Percentiles rank a stretch among this genome's conserved stretches.
Evolutionary conservation across 441 rosid genomes (phyloP).

Genomic region (Codiaeum variegatum): DNA sequence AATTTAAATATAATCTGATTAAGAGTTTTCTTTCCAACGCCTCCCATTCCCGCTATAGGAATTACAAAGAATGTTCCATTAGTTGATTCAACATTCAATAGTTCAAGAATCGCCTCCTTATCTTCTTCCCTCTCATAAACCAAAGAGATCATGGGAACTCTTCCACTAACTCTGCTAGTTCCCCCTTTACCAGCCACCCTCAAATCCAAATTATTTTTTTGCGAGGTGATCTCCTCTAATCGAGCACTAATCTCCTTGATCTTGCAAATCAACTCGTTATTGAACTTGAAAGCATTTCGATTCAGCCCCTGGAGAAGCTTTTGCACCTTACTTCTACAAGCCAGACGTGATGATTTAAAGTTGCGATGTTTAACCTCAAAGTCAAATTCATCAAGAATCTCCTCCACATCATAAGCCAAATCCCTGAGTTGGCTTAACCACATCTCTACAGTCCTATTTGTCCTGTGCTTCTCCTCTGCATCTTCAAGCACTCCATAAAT

Average conservation of each 20-base stretch:
- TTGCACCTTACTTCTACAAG: conserved; percentile 10
- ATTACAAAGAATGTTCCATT: neutral
- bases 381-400: conserved; percentile 20
- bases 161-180: neutral
- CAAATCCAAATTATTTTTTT: neutral
- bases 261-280: neutral
- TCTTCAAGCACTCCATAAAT: conserved; percentile 21
- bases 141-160: conserved; percentile 7
- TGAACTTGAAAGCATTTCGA: neutral
- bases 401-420: conserved; percentile 26
- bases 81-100: neutral
- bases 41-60: conserved; percentile 17
- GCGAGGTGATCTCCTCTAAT: neutral
- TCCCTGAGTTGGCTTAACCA: conserved; percentile 27
- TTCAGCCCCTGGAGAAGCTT: neutral
- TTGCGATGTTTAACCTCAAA: conserved; percentile 1
- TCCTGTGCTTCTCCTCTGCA: conserved; percentile 27
- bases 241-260: neutral
- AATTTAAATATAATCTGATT: conserved; percentile 21
- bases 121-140: conserved; percentile 20
- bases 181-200: neutral
- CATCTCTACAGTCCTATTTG: neutral
- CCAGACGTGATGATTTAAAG: neutral
- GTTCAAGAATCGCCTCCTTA: conserved; percentile 3
- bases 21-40: conserved; percentile 17